Evolutionary conservation across 192 early-diverging fungal genomes (phyloP).

Genomic region (Umbelopsis ramanniana): DNA sequence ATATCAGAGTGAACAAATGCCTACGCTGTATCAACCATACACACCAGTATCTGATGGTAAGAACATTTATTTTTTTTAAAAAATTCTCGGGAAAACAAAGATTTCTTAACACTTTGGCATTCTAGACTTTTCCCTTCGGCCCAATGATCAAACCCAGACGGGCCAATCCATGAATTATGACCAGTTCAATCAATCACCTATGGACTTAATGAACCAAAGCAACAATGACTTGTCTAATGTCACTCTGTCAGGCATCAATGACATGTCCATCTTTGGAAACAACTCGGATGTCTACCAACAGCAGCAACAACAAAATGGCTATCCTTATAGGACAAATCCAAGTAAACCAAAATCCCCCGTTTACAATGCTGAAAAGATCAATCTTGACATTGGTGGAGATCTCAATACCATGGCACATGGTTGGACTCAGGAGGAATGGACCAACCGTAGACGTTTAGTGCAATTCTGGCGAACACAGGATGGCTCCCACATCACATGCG

Average conservation of each 20-base stretch:
- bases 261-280: neutral
- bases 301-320: neutral
- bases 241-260: neutral
- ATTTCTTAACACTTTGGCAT: neutral
- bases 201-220: neutral
- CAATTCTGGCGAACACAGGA: slow-evolving; percentile 75
- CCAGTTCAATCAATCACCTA: neutral
- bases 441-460: slow-evolving; percentile 68
- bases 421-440: slow-evolving; percentile 70
- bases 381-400: slow-evolving; percentile 67
- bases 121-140: neutral
- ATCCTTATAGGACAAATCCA: neutral
- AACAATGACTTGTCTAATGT: neutral
- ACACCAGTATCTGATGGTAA: neutral
- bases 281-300: neutral
- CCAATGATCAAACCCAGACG: neutral
- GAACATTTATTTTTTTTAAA: neutral
- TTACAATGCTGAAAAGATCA: slow-evolving; percentile 22
- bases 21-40: slow-evolving; percentile 2
- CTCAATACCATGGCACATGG: slow-evolving; percentile 66
- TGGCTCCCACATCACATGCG: slow-evolving; percentile 67
- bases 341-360: neutral
- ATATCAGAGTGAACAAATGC: neutral
- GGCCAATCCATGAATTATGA: neutral
- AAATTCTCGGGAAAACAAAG: neutral